Percentiles rank a stretch among this genome's conserved stretches.
Evolutionary conservation across 2,329 filamentous ascomycete genomes (phyloP).

Genomic region (Alternaria ethzedia): DNA sequence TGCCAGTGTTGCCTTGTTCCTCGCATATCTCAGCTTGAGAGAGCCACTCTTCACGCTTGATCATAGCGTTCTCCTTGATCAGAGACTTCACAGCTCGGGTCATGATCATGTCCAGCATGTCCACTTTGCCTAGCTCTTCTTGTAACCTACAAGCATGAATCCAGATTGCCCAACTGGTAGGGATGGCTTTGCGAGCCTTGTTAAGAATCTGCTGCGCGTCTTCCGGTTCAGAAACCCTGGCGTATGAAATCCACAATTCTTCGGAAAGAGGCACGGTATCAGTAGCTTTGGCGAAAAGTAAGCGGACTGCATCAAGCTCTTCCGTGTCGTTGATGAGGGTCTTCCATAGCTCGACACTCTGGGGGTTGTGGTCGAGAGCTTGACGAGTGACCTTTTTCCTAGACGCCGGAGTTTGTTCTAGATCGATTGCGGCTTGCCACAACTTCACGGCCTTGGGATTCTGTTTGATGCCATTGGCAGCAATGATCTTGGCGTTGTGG

Average conservation of each 20-base stretch:
- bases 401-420: slow-evolving; percentile 80
- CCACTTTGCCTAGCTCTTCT: slow-evolving; percentile 82
- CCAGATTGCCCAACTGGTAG: slow-evolving; percentile 95
- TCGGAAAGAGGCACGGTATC: slow-evolving; percentile 93
- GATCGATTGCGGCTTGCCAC: slow-evolving; percentile 94
- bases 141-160: slow-evolving; percentile 90
- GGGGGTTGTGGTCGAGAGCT: slow-evolving; percentile 89
- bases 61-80: slow-evolving; percentile 91
- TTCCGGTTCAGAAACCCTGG: slow-evolving; percentile 84
- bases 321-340: slow-evolving; percentile 95
- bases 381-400: slow-evolving; percentile 94
- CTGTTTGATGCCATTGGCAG: slow-evolving; percentile 88
- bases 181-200: slow-evolving; percentile 89
- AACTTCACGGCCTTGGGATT: slow-evolving; percentile 87
- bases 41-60: slow-evolving; percentile 97
- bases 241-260: slow-evolving; percentile 93
- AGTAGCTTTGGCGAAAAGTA: slow-evolving; percentile 91
- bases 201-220: slow-evolving; percentile 96
- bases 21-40: slow-evolving; percentile 93
- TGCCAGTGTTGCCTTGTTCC: slow-evolving; percentile 84
- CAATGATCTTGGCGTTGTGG: slow-evolving; percentile 94
- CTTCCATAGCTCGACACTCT: slow-evolving; percentile 98
- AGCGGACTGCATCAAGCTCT: slow-evolving; percentile 81
- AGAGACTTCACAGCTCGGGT: slow-evolving; percentile 89
- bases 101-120: slow-evolving; percentile 84